Conservation (phyloP, 371 early-diverging fungal genomes). For the Saksenaea oblongispora region DNA sequence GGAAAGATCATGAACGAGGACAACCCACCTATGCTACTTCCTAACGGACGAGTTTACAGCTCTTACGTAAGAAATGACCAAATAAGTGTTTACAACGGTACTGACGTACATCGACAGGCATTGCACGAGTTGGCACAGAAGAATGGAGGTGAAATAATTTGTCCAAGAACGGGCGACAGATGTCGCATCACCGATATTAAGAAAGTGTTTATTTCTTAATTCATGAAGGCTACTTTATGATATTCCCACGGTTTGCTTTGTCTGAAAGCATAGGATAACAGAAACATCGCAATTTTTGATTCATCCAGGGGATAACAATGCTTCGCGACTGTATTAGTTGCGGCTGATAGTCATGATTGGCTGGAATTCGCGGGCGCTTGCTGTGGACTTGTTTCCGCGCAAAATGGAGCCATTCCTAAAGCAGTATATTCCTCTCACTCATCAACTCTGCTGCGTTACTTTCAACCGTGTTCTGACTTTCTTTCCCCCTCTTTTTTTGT, state of each 20-base stretch:
- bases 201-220: conserved; percentile 86
- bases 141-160: conserved; percentile 74
- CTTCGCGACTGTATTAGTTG: conserved; percentile 1
- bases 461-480: conserved; percentile 6
- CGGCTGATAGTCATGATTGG: background rate
- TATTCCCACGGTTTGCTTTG: background rate
- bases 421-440: background rate
- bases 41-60: conserved; percentile 95
- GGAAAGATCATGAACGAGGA: conserved; percentile 92
- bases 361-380: background rate
- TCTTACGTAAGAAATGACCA: conserved; percentile 49
- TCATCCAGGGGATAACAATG: conserved; percentile 5
- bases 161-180: conserved; percentile 76
- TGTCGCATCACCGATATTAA: conserved; percentile 69
- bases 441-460: conserved; percentile 4
- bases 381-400: background rate
- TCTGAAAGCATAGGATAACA: background rate
- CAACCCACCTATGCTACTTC: conserved; percentile 93
- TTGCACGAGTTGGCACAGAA: conserved; percentile 81
- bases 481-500: background rate
- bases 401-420: conserved; percentile 4
- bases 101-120: conserved; percentile 49
- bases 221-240: background rate
- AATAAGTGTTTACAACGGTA: background rate
- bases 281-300: background rate